Base-by-base conservation (phyloP, 1,139 yeast genomes). In the Candida dubliniensis region DNA sequence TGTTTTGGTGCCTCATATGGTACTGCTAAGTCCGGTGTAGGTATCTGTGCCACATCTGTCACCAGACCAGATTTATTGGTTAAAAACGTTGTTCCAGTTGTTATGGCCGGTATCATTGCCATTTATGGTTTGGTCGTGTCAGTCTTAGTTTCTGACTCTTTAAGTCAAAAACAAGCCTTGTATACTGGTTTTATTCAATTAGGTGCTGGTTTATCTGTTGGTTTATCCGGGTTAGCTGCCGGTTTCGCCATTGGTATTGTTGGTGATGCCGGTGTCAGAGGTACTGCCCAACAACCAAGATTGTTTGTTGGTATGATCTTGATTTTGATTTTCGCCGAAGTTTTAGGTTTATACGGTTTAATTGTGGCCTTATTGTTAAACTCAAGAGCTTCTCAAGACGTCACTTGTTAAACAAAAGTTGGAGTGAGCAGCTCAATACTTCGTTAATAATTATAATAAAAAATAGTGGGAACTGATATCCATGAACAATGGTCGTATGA, bases 101-200 rank as follows among this genome's bases (percentile, higher is more conserved):
- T 95, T 74, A 91, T 95, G 97, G 96, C 98, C 52, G 99, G 99
- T 87, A 95, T 95, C 67, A 87, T 95, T 72, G 97, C 99, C 68
- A 95, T 95, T 74, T 95, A 95, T 67, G 99, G 99, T 45, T 79
- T 95, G 65, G 99, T 95, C 51, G 98, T 95, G 51, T 86, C 96
- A 23, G 99, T 95, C 49, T 80, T 95, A 67, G 93, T 95, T 55
- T 87, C 97, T 40, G 93, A 91, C 60, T 81, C 93, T 40, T 85
- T 91, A 63, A 85, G 82, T 62, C 96, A 88, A 71, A 79, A 81
- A 58, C 96, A 93, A 73, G 96, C 55, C n/a, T 52, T 52, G 37
- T 93, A 88, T 77, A 88, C 96, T 51, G 99, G 99, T 52, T 93
- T 95, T 77, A 89, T 93, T 72, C 99, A 93, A 74, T 79, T 95